Conservation (phyloP, 2,329 filamentous ascomycete genomes). For the Bipolaris bicolor region DNA sequence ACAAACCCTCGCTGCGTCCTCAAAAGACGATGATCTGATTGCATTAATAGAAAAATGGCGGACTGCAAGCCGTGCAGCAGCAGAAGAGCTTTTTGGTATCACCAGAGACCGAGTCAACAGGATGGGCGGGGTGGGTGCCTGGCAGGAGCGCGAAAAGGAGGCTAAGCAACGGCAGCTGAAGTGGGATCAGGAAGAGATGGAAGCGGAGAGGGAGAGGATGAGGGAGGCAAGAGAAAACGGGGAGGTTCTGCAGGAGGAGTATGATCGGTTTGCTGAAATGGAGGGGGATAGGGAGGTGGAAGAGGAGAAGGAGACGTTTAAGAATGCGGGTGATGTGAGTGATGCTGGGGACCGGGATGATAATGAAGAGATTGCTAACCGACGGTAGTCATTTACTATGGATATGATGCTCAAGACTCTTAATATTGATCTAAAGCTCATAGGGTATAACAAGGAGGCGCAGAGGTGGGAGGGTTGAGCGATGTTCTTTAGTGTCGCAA, state of each 20-base stretch:
- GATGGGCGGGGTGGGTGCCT: slow-evolving; percentile 68
- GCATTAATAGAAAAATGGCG: slow-evolving; percentile 67
- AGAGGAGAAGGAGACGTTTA: slow-evolving; percentile 49
- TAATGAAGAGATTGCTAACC: slow-evolving; percentile 10
- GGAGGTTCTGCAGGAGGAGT: slow-evolving; percentile 55
- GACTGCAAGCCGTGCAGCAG: slow-evolving; percentile 64
- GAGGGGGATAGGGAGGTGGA: slow-evolving; percentile 50
- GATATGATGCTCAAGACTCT: slow-evolving; percentile 71
- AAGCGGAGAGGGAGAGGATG: slow-evolving; percentile 52
- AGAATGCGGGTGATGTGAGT: slow-evolving; percentile 49
- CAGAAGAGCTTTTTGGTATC: slow-evolving; percentile 69
- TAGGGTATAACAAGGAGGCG: slow-evolving; percentile 65
- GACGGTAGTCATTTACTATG: slow-evolving; percentile 66
- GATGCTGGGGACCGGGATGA: neutral
- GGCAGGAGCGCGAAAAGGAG: slow-evolving; percentile 51
- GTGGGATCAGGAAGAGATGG: slow-evolving; percentile 46
- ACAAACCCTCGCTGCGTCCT: slow-evolving; percentile 40
- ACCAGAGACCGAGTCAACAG: slow-evolving; percentile 66
- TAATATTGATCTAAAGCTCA: slow-evolving; percentile 66
- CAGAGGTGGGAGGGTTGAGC: slow-evolving; percentile 64
- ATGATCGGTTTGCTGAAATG: slow-evolving; percentile 52
- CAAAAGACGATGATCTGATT: slow-evolving; percentile 62
- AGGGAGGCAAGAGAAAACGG: slow-evolving; percentile 48
- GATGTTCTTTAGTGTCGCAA: neutral
- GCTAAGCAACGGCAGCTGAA: slow-evolving; percentile 44